Percentiles rank a stretch among this genome's conserved stretches.
These are phyloP conservation scores for Pseudofabraea citricarpa DNA, from an alignment of 2,329 filamentous ascomycete genomes.

Conservation along the genomic window DNA sequence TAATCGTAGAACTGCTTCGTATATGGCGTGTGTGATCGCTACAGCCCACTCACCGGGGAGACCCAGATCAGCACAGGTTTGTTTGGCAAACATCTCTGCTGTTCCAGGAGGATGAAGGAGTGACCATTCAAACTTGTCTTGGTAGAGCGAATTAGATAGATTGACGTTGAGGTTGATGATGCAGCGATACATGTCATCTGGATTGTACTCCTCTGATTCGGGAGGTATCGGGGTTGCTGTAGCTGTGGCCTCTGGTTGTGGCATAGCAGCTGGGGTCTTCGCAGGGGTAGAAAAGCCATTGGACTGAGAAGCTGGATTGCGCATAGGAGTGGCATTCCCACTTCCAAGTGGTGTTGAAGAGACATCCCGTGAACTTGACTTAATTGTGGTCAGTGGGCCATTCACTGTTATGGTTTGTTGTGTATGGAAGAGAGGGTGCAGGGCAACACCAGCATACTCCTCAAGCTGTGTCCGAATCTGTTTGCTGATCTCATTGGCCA, in stretches of 20 bases:
- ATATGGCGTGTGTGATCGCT: constrained; percentile 92
- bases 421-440: constrained; percentile 86
- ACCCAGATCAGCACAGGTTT: constrained; percentile 89
- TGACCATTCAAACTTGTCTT: constrained; percentile 98
- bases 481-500: constrained; percentile 79
- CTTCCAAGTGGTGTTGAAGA: constrained; percentile 40
- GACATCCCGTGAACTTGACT: constrained; percentile 29
- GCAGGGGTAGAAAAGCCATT: constrained; percentile 44
- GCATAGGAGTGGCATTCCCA: constrained; percentile 53
- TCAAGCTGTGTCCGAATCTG: constrained; percentile 94
- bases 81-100: constrained; percentile 85
- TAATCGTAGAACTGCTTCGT: constrained; percentile 84
- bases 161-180: constrained; percentile 90
- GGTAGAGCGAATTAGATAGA: constrained; percentile 84
- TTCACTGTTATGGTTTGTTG: constrained; percentile 29
- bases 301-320: constrained; percentile 37
- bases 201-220: constrained; percentile 73
- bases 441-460: constrained; percentile 89
- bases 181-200: constrained; percentile 91
- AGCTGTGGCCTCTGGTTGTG: constrained; percentile 54
- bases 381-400: constrained; percentile 27
- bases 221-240: constrained; percentile 59
- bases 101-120: constrained; percentile 86
- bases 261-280: constrained; percentile 36
- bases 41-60: constrained; percentile 90